These are phyloP conservation scores for Paraconiothyrium sp. DNA, from an alignment of 2,329 filamentous ascomycete genomes.

Conservation along the genomic window DNA sequence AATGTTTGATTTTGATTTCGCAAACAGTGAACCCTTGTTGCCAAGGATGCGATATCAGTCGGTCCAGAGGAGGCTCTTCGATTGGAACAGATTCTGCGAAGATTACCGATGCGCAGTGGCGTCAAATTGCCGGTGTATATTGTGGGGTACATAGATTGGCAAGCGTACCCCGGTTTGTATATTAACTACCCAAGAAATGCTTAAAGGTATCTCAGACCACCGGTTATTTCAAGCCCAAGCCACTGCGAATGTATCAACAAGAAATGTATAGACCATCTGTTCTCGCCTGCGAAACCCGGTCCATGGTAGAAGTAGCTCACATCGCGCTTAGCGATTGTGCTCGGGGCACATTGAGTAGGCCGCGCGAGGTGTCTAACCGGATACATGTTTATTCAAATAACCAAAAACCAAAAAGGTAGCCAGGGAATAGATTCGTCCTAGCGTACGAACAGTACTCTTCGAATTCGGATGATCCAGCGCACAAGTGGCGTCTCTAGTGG, in stretches of 20 bases:
- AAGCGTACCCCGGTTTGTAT: slow-evolving; percentile 8
- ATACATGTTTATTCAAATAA: background rate
- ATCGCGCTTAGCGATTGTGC: slow-evolving; percentile 2
- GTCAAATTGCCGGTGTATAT: slow-evolving; percentile 34
- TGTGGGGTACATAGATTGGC: slow-evolving; percentile 35
- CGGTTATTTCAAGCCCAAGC: slow-evolving; percentile 35
- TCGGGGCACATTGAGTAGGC: background rate
- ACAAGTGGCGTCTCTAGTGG: background rate
- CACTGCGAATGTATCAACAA: background rate
- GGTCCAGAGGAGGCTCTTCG: slow-evolving; percentile 25
- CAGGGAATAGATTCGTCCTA: background rate
- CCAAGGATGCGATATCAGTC: slow-evolving; percentile 19
- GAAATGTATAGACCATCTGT: background rate
- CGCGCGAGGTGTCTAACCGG: background rate
- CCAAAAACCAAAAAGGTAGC: background rate
- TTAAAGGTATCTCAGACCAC: slow-evolving; percentile 28
- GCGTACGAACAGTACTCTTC: background rate
- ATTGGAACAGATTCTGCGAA: slow-evolving; percentile 19
- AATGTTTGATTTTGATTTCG: slow-evolving; percentile 21
- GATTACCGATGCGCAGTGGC: slow-evolving; percentile 25
- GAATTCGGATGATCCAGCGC: background rate
- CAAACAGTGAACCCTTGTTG: slow-evolving; percentile 17
- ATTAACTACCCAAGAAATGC: slow-evolving; percentile 21
- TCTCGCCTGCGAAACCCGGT: background rate
- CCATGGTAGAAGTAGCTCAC: slow-evolving; percentile 18